These are phyloP conservation scores for Yamadazyma oceani DNA, from an alignment of 1,139 yeast genomes.

Conservation along the genomic window DNA sequence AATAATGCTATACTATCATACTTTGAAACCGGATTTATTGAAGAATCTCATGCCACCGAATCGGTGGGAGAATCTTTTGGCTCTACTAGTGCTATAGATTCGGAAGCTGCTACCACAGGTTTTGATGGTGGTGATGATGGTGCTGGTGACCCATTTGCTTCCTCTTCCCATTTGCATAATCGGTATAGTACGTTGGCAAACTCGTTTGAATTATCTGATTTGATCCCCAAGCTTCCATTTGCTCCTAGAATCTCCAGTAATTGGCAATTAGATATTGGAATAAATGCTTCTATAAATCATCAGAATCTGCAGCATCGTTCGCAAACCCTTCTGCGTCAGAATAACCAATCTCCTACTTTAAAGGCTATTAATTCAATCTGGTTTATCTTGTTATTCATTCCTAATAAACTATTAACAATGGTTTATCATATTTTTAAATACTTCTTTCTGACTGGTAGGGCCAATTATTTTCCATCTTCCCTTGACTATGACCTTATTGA, in stretches of 20 bases:
- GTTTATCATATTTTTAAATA: constrained; percentile 34
- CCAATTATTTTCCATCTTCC: constrained; percentile 12
- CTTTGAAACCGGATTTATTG: constrained; percentile 50
- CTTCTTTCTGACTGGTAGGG: constrained; percentile 20
- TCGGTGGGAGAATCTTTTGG: not conserved
- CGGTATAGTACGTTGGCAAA: constrained; percentile 27
- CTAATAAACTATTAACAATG: constrained; percentile 38
- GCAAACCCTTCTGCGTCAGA: no score
- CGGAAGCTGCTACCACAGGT: not conserved
- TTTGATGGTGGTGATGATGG: not conserved
- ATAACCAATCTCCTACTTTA: constrained; percentile 1
- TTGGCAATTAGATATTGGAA: constrained; percentile 49
- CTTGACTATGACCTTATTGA: constrained; percentile 13
- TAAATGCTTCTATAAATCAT: constrained; percentile 34
- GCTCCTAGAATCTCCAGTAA: constrained; percentile 42
- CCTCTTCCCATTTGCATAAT: constrained; percentile 3
- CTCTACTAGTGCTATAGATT: not conserved
- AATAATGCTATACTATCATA: constrained; percentile 51
- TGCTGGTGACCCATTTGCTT: not conserved
- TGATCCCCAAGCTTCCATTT: constrained; percentile 42
- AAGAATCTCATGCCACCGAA: constrained; percentile 13
- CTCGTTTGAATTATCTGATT: constrained; percentile 34
- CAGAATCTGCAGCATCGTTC: constrained; percentile 5
- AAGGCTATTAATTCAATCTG: constrained; percentile 31
- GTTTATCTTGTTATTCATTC: constrained; percentile 47